Base-by-base conservation (phyloP, 2,329 filamentous ascomycete genomes). In the Talaromyces sp. region DNA sequence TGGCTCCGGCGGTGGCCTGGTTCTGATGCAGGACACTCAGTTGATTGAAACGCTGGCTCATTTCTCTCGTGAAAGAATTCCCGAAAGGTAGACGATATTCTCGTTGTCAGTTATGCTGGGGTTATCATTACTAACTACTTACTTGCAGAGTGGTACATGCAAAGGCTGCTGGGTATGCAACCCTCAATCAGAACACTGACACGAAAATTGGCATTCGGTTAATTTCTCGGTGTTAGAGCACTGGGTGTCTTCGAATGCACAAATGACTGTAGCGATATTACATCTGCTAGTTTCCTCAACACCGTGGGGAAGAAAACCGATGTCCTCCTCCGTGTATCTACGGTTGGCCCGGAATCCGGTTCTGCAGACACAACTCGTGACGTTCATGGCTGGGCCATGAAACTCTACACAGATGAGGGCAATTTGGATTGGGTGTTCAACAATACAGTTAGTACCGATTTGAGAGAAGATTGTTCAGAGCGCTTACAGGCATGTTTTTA, bases 181-280 rank as follows among this genome's bases (percentile, higher is more conserved):
- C 36, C 15, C 19, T 25, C 5, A 50, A 35, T 25, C 7, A 36
- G 5, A 13, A 11, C n/a, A n/a, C n/a, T n/a, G n/a, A n/a, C n/a
- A n/a, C n/a, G n/a, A n/a, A n/a, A n/a, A n/a, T n/a, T n/a, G n/a
- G n/a, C n/a, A n/a, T n/a, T n/a, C n/a, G n/a, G n/a, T n/a, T n/a
- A n/a, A n/a, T n/a, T n/a, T n/a, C n/a, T n/a, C 13, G 10, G 21
- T 22, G n/a, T 4, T 43, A 57, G 56, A 21, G 82, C 82, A 0
- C 82, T 76, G 63, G 83, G 82, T 31, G 78, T 84, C 56, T 87
- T 86, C 62, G 82, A 86, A 65, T 79, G 82, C 31, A 85, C 82
- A 1, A 72, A 84, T 39, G 82, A 86, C 64, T 74, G 84, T 54
- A 78, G 80, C 1, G 76, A 84, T 62, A 67, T 85, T 37, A 84